Percentiles rank a stretch among this genome's conserved stretches.
Evolutionary conservation across 306 rosid genomes (phyloP).

Genomic region (Lathyrus oleraceus): DNA sequence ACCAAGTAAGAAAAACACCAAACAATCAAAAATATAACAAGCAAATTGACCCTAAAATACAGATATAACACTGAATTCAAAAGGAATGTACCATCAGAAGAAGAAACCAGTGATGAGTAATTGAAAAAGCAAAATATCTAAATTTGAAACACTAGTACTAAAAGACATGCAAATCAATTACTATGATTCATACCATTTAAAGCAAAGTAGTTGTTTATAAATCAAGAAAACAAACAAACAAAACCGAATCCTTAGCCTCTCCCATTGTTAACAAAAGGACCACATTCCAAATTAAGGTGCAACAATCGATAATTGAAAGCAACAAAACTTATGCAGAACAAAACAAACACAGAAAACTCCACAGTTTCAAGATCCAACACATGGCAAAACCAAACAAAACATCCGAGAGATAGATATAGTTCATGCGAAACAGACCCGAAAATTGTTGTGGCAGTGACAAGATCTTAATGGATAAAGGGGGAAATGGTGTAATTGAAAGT

Average conservation of each 20-base stretch:
- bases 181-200: slow-evolving; percentile 35
- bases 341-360: slow-evolving; percentile 17
- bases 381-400: slow-evolving; percentile 23
- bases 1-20: slow-evolving; percentile 13
- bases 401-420: no score
- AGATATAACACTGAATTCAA: slow-evolving; percentile 17
- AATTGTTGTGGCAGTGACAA: neutral
- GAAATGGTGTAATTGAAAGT: neutral
- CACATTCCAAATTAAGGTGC: slow-evolving; percentile 25
- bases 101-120: slow-evolving; percentile 27
- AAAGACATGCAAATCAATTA: slow-evolving; percentile 29
- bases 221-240: slow-evolving; percentile 18
- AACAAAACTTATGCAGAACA: slow-evolving; percentile 16
- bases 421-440: neutral
- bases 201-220: neutral
- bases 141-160: slow-evolving; percentile 21
- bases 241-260: neutral
- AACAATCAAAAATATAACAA: neutral
- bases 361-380: slow-evolving; percentile 50
- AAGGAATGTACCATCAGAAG: slow-evolving; percentile 28
- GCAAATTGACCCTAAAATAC: neutral
- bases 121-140: slow-evolving; percentile 12
- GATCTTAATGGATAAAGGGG: slow-evolving; percentile 18
- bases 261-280: slow-evolving; percentile 27
- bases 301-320: slow-evolving; percentile 6